Conservation (phyloP, 306 rosid genomes). For the Sesbania bispinosa region DNA sequence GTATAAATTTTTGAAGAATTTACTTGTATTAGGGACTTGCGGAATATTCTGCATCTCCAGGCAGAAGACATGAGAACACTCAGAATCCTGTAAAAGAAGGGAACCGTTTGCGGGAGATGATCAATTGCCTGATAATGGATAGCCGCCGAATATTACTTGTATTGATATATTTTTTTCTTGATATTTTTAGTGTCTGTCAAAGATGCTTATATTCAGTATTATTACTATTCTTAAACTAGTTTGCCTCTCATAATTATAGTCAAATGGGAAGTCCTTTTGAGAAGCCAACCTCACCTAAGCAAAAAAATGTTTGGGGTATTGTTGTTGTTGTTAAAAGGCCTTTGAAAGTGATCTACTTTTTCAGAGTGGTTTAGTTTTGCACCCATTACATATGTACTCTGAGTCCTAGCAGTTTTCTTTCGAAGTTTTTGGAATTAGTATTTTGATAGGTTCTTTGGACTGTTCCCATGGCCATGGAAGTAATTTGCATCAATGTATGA, state of each 20-base stretch:
- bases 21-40: slow-evolving; percentile 61
- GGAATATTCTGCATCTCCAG: slow-evolving; percentile 31
- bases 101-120: slow-evolving; percentile 31
- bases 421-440: no score
- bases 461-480: background rate
- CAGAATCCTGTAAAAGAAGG: slow-evolving; percentile 27
- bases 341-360: background rate
- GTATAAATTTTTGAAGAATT: slow-evolving; percentile 60
- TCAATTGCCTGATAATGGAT: slow-evolving; percentile 15
- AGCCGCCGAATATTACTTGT: slow-evolving; percentile 26
- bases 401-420: no score
- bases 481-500: background rate
- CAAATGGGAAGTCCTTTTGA: background rate
- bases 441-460: background rate
- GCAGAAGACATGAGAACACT: slow-evolving; percentile 31
- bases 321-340: no score
- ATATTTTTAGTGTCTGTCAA: slow-evolving; percentile 32
- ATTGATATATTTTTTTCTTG: slow-evolving; percentile 29
- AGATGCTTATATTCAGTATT: slow-evolving; percentile 27
- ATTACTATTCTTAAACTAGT: slow-evolving; percentile 22
- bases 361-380: slow-evolving; percentile 11
- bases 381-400: background rate
- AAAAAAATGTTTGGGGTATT: no score
- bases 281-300: no score
- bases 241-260: slow-evolving; percentile 28